Evolutionary conservation across 257 asterid species (phyloP).

Genomic region (Solanum medicagineum): DNA sequence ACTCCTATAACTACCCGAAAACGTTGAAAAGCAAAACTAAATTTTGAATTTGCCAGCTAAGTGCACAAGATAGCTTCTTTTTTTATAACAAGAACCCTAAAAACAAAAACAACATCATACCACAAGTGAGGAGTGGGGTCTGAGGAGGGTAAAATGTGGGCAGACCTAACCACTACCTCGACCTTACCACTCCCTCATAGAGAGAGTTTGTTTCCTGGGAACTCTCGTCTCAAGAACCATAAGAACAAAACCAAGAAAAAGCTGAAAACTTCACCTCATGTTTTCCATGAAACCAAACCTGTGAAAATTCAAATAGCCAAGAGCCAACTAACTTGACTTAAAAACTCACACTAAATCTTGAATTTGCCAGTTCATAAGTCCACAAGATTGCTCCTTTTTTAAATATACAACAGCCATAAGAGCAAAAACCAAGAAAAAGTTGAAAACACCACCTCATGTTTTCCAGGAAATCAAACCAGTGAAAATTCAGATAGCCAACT

Average conservation of each 20-base stretch:
- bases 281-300: too few species aligned
- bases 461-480: too few species aligned
- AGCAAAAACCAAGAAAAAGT: not conserved
- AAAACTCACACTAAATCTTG: not conserved
- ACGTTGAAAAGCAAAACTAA: not conserved
- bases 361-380: not conserved
- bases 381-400: not conserved
- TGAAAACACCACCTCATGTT: constrained; percentile 24
- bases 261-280: too few species aligned
- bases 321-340: not conserved
- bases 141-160: too few species aligned
- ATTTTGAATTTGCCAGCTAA: not conserved
- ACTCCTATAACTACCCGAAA: not conserved
- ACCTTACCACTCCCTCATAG: too few species aligned
- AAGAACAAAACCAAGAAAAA: not conserved
- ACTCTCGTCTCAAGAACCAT: not conserved
- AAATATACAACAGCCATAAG: too few species aligned
- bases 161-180: too few species aligned
- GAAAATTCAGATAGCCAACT: not conserved
- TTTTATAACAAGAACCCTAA: not conserved
- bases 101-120: not conserved
- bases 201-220: too few species aligned
- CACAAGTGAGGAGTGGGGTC: too few species aligned
- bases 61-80: not conserved
- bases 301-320: not conserved